phyloP scores from a whole-genome alignment of 768 basidiomycete species.

The Cubamyces lactineus region DNA sequence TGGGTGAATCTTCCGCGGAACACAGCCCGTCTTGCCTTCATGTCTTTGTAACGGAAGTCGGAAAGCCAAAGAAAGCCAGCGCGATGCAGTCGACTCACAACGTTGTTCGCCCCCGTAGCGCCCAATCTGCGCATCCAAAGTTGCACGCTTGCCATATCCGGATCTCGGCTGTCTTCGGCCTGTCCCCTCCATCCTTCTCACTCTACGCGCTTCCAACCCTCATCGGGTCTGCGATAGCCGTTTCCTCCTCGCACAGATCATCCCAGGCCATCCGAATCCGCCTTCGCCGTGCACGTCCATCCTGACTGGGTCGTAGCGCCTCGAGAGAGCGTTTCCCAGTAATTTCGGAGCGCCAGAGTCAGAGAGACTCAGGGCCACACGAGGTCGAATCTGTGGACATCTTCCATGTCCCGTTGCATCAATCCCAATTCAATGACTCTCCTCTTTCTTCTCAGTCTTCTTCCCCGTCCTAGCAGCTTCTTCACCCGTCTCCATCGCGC shows the following conservation, averaged over 20 bases:
- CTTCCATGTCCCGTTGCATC: neutral
- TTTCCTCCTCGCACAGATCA: neutral
- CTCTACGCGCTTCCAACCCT: neutral
- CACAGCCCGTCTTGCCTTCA: neutral
- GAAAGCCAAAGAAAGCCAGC: neutral
- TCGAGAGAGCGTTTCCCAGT: neutral
- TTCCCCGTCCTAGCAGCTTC: neutral
- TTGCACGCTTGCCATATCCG: constrained; percentile 12
- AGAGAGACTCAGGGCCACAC: neutral
- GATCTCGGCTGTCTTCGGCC: constrained; percentile 6
- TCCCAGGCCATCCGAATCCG: neutral
- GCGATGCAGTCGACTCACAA: neutral
- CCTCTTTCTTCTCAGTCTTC: neutral
- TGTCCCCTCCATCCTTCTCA: neutral
- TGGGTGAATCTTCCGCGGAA: constrained; percentile 12
- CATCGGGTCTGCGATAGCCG: neutral
- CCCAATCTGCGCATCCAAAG: constrained; percentile 1
- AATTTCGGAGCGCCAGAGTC: neutral
- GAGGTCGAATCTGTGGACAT: too few relatives aligned
- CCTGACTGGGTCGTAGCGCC: neutral
- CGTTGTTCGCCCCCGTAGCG: constrained; percentile 3
- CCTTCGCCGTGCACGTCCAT: neutral
- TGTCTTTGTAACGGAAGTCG: too few relatives aligned
- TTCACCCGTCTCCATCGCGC: neutral
- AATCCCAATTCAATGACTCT: neutral